Base-by-base conservation (phyloP, 2,329 filamentous ascomycete species). In the Penicillium paneum region DNA sequence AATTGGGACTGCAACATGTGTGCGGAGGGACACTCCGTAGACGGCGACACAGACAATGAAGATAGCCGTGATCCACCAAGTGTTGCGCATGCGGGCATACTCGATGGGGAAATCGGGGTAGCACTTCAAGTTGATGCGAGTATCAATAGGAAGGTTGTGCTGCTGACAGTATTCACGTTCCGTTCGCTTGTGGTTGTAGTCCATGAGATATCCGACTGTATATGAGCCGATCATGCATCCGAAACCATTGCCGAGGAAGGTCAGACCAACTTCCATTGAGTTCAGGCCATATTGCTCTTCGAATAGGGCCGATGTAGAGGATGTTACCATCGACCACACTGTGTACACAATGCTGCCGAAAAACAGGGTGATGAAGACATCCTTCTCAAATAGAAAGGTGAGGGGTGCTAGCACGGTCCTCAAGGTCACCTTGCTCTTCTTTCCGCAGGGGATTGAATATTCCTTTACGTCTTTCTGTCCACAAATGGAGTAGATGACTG, bases 241-340 rank as follows among this genome's bases (percentile, higher is more conserved):
- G 6, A 73, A 66, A 57, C 67, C 74, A 53, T 76, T 76, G 6
- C 74, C 71, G 8, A 78, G 60, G 56, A 76, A 78, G 8, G 65
- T 70, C 2, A 78, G 58, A 3, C 76, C 77, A 26, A 78, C 61
- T 51, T 75, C 58, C 17, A 76, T 51, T 4, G 72, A 67, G 34
- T 68, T 75, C 43, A 80, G 67, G 7, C 65, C 52, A 46, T 77
- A 79, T 8, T 61, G 64, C 0, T 66, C 57, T 57, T 75, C 66
- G 50, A 79, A 64, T 0, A 71, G 53, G 21, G 67, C 67, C 0
- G 75, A 72, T 1, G 77, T 80, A 12, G 69, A 76, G 1, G 76
- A 74, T 2, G 75, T 78, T 5, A 80, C 72, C 77, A 80, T 80
- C 21, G 71, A 77, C 77, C 77, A 80, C 12, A 78, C 70, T 0